phyloP scores from a whole-genome alignment of 805 yeast genomes.

The Candida insectorum region DNA sequence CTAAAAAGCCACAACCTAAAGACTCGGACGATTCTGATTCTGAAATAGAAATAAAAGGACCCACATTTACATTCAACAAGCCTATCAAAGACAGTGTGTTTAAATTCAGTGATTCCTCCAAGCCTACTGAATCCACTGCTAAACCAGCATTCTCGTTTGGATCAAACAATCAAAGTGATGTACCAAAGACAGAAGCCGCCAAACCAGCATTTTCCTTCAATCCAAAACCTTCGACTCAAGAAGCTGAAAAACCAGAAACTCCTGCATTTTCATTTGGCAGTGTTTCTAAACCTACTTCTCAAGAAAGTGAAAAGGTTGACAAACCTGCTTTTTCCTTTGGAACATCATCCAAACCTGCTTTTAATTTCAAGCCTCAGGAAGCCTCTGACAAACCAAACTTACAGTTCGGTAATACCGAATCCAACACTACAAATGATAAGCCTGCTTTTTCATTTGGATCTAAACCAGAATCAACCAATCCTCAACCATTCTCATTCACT shows the following conservation, averaged over 20 bases:
- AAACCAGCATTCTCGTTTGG: conserved; percentile 25
- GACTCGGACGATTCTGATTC: conserved; percentile 35
- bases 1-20: conserved; percentile 22
- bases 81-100: conserved; percentile 34
- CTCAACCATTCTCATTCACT: too few relatives aligned
- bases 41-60: conserved; percentile 70
- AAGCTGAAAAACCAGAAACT: conserved; percentile 8
- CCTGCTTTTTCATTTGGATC: conserved; percentile 23
- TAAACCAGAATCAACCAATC: conserved; percentile 11
- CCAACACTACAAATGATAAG: conserved; percentile 3
- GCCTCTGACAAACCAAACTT: conserved; percentile 8
- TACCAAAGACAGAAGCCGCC: neutral
- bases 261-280: conserved; percentile 16
- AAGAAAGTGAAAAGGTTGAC: conserved; percentile 5
- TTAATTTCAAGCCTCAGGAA: conserved; percentile 1
- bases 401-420: conserved; percentile 8
- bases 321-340: conserved; percentile 22
- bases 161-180: conserved; percentile 1
- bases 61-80: conserved; percentile 51
- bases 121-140: conserved; percentile 3
- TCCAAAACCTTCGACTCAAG: neutral
- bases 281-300: neutral
- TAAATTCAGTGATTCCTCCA: conserved; percentile 12
- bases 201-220: conserved; percentile 18
- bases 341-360: conserved; percentile 3